Evolutionary conservation across 73 alveolate species (phyloP).

Genomic region (Paramecium octaurelia): DNA sequence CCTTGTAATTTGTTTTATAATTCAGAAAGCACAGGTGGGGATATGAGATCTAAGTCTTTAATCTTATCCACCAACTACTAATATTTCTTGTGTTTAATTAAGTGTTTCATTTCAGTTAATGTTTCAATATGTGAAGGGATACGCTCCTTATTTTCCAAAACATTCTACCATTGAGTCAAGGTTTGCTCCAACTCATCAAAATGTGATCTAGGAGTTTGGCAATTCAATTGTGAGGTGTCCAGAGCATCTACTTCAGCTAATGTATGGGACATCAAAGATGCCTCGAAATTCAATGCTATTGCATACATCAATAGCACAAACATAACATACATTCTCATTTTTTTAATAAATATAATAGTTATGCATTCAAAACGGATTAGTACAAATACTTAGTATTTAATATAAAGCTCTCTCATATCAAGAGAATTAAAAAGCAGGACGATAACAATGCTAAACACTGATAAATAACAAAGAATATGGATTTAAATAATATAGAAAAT

Average conservation of each 20-base stretch:
- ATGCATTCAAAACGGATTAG: background rate
- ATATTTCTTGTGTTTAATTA: conserved; percentile 23
- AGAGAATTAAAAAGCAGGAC: background rate
- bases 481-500: background rate
- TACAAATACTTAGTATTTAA: background rate
- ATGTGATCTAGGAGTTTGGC: conserved; percentile 30
- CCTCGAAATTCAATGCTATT: background rate
- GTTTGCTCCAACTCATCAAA: conserved; percentile 26
- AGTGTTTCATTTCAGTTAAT: conserved; percentile 10
- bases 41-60: background rate
- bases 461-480: too few relatives aligned
- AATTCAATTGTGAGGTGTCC: conserved; percentile 1
- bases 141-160: background rate
- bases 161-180: background rate
- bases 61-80: background rate
- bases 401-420: background rate
- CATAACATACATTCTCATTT: background rate
- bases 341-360: background rate
- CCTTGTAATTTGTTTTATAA: background rate
- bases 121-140: conserved; percentile 30
- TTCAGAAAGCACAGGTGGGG: conserved; percentile 21
- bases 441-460: background rate
- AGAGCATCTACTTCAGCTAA: conserved; percentile 34
- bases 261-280: conserved; percentile 42
- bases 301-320: conserved; percentile 7